A percentile compares a stretch with the other conserved stretches of the same genome.
These are phyloP conservation scores for Geranium rotundifolium DNA, from an alignment of 345 rosid genomes.

Conservation along the genomic window DNA sequence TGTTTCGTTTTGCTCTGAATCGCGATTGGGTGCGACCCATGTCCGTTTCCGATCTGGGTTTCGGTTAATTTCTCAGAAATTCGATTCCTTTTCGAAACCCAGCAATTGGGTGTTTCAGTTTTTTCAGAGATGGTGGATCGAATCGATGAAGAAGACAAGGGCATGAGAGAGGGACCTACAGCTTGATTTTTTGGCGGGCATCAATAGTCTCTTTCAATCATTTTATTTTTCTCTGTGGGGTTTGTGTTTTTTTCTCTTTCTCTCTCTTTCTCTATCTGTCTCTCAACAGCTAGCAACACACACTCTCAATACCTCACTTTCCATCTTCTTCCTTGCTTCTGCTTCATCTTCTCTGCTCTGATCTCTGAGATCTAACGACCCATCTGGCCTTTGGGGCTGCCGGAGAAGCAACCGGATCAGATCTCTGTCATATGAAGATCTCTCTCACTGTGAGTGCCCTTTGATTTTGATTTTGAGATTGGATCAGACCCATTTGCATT, in stretches of 20 bases:
- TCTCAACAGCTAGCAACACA: background rate
- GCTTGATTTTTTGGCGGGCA: constrained; percentile 64
- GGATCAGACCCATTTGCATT: background rate
- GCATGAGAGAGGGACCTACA: constrained; percentile 45
- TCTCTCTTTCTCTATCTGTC: background rate
- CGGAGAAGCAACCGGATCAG: constrained; percentile 38
- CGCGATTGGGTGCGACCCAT: background rate
- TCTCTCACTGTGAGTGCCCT: constrained; percentile 53
- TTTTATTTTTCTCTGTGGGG: constrained; percentile 19
- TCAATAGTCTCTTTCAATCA: constrained; percentile 70
- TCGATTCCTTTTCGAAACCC: no score
- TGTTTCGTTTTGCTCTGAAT: background rate
- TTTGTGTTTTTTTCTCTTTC: constrained; percentile 1
- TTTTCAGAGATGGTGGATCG: background rate
- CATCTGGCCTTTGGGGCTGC: constrained; percentile 12
- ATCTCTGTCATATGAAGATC: constrained; percentile 71
- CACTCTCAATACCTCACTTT: background rate
- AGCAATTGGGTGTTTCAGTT: background rate
- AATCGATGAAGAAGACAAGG: background rate
- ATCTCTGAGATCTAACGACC: constrained; percentile 1
- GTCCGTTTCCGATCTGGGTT: background rate
- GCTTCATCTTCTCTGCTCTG: background rate
- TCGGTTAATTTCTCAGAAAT: background rate
- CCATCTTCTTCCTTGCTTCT: background rate
- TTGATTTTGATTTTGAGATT: background rate